Percentiles rank a stretch among this genome's conserved stretches.
phyloP scores from a whole-genome alignment of 202 grass and related monocot species.

The Saccharum hybrid region DNA sequence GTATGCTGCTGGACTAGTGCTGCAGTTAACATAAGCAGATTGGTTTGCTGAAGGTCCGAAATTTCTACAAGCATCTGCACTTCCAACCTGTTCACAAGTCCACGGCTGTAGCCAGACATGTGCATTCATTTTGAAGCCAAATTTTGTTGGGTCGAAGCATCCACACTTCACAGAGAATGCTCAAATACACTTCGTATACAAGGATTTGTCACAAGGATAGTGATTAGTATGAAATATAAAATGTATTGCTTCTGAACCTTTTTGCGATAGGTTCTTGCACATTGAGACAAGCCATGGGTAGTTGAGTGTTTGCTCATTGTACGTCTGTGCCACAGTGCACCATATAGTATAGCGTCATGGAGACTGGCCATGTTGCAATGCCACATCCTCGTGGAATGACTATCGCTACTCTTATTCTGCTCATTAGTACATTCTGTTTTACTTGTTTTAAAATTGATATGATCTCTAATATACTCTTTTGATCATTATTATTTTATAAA shows the following conservation, averaged over 20 bases:
- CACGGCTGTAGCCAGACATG: too few relatives aligned
- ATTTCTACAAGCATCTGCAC: too few relatives aligned
- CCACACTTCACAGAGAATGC: too few relatives aligned
- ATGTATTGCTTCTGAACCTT: background rate
- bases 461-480: background rate
- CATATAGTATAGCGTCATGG: constrained; percentile 2
- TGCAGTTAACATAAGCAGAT: too few relatives aligned
- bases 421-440: background rate
- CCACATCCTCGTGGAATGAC: constrained; percentile 3
- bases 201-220: background rate
- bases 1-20: too few relatives aligned
- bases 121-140: too few relatives aligned
- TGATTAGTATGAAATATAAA: background rate
- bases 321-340: background rate
- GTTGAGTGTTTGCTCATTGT: constrained; percentile 1
- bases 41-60: too few relatives aligned
- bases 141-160: too few relatives aligned
- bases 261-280: background rate
- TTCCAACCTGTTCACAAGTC: too few relatives aligned
- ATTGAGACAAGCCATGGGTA: constrained; percentile 4
- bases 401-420: background rate
- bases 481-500: too few relatives aligned
- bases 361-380: background rate
- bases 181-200: constrained; percentile 16
- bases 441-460: background rate